Base-by-base conservation (phyloP, 176 grass and related monocot species). In the Themeda triandra region DNA sequence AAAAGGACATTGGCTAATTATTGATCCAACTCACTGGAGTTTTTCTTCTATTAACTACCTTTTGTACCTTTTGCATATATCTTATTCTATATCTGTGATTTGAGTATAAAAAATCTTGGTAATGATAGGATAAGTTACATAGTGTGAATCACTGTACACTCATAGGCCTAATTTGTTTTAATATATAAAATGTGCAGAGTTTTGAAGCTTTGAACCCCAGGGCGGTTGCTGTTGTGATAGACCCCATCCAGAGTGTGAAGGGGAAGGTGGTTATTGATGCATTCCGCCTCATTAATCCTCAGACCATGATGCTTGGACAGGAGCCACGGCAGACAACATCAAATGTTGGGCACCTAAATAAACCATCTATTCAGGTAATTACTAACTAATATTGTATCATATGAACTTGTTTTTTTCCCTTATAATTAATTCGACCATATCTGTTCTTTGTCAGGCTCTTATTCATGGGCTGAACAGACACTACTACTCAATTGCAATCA, bases 261-360 rank as follows among this genome's bases (percentile, higher is more conserved):
- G 96, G 96, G 51, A 99, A 99, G 86, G 96, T 99, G 35, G 96
- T 99, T 72, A 99, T 99, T 64, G 96, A 99, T 89, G 96, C 96
- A 49, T 99, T 99, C 74, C 93, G 96, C 40, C 85, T 99, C 73
- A 99, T 99, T 80, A 99, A 99, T 63, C 96, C 93, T 84, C 96
- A 99, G 73, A 99, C 96, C 25, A 99, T 99, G 96, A 99, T 99
- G 96, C 93, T 99, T 76, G 96, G 96, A 31, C 96, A 99, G 80
- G 96, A 99, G 68, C 96, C 96, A 29, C 89, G 96, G 14, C 96
- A 99, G 56, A 99, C 93, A 5, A 99, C 96, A 49, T 99, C 96
- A 10, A 99, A 99, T 80, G 96, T 99, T 84, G 96, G 96, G 18
- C 96, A 99, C 79, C 91, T 99, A 80, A 99, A 99, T 77, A 99